Evolutionary conservation across 2,329 filamentous ascomycete genomes (phyloP).

Genomic region (Aureobasidium sp.): DNA sequence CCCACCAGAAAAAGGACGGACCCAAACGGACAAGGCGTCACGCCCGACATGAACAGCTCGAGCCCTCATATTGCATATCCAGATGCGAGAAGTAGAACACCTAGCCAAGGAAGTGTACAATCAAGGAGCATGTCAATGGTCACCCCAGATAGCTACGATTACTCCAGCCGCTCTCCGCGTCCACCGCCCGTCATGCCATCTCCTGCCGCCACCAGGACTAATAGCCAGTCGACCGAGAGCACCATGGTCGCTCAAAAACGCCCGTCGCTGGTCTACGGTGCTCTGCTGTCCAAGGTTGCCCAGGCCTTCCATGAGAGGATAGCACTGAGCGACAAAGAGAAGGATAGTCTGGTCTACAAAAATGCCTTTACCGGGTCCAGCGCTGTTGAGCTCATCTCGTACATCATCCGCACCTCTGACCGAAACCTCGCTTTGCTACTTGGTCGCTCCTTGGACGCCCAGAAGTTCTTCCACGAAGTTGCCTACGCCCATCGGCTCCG

Average conservation of each 20-base stretch:
- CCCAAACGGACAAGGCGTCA: too few relatives aligned
- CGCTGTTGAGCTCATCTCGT: conserved; percentile 88
- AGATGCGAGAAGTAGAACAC: conserved; percentile 17
- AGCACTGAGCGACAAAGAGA: conserved; percentile 76
- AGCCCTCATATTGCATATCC: too few relatives aligned
- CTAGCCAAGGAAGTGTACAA: conserved; percentile 34
- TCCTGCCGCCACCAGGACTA: conserved; percentile 30
- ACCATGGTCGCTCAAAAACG: conserved; percentile 51
- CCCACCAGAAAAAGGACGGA: too few relatives aligned
- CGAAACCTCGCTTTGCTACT: conserved; percentile 86
- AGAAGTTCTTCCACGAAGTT: conserved; percentile 99
- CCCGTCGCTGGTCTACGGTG: conserved; percentile 86
- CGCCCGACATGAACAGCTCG: too few relatives aligned
- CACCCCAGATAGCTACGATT: too few relatives aligned
- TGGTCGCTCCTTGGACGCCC: conserved; percentile 86
- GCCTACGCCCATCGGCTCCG: conserved; percentile 94
- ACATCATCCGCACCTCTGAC: conserved; percentile 95
- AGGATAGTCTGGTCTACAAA: conserved; percentile 95
- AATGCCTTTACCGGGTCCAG: conserved; percentile 94
- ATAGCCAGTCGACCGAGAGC: conserved; percentile 29
- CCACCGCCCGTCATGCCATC: too few relatives aligned
- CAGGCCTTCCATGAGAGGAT: conserved; percentile 90
- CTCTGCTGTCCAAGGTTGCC: conserved; percentile 84
- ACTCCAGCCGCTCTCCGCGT: too few relatives aligned
- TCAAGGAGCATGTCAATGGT: conserved; percentile 87